These are phyloP conservation scores for Malbranchea cinnamomea DNA, from an alignment of 2,329 filamentous ascomycete genomes.

Conservation along the genomic window DNA sequence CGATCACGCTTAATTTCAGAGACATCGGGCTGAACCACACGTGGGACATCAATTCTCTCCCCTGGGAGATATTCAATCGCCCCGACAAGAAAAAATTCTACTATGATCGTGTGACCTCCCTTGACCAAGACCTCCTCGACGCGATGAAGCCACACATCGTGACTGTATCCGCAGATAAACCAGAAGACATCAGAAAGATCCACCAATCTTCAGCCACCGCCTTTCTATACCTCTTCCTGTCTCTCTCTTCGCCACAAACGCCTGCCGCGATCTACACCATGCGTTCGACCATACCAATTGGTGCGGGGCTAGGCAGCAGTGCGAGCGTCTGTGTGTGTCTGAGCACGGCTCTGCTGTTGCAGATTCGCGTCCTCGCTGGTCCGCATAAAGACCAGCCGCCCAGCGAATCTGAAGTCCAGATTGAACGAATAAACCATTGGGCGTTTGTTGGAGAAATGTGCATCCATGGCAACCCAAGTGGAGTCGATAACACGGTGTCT, in stretches of 20 bases:
- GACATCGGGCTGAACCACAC: slow-evolving; percentile 82
- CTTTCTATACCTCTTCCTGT: slow-evolving; percentile 77
- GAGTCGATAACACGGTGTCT: slow-evolving; percentile 91
- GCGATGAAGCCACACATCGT: slow-evolving; percentile 68
- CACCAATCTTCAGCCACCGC: slow-evolving; percentile 67
- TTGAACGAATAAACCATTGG: slow-evolving; percentile 95
- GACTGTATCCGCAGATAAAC: slow-evolving; percentile 49
- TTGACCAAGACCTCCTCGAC: slow-evolving; percentile 69
- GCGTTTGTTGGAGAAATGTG: slow-evolving; percentile 94
- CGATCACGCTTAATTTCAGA: slow-evolving; percentile 74
- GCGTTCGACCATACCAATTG: slow-evolving; percentile 75
- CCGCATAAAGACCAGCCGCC: slow-evolving; percentile 83
- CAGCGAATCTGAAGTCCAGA: slow-evolving; percentile 74
- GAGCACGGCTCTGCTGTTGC: slow-evolving; percentile 59
- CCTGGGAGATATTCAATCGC: slow-evolving; percentile 68
- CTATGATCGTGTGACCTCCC: slow-evolving; percentile 70
- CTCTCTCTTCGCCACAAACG: slow-evolving; percentile 58
- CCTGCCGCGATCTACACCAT: slow-evolving; percentile 67
- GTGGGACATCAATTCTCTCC: slow-evolving; percentile 85
- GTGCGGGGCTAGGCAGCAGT: slow-evolving; percentile 74
- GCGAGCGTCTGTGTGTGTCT: slow-evolving; percentile 75
- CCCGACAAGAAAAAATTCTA: slow-evolving; percentile 87
- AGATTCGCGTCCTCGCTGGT: slow-evolving; percentile 74
- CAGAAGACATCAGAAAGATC: slow-evolving; percentile 63
- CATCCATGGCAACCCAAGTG: slow-evolving; percentile 92